Base-by-base conservation (phyloP, 495 filamentous ascomycete genomes). In the Aspergillus heteromorphus region DNA sequence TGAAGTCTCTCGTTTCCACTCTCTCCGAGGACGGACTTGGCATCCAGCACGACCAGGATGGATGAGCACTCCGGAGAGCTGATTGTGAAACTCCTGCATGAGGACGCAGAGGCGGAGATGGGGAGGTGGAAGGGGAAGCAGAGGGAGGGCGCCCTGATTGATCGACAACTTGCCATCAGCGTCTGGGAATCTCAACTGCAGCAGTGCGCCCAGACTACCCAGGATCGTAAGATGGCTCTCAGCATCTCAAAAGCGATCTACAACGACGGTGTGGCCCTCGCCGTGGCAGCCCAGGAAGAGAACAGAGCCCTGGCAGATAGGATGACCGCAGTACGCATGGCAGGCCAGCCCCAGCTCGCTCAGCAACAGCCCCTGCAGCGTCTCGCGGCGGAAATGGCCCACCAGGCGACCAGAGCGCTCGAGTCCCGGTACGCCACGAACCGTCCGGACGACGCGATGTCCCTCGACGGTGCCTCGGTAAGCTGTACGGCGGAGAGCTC, bases 151-250 rank as follows among this genome's bases (percentile, higher is more conserved):
- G 9, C 25, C 7, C 16, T 40, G 1, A 49, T 38, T 4, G 51
- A 58, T 25, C 36, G 40, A 6, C 50, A 58, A 13, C 11, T 53
- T 11, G 55, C 50, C 11, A 34, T 53, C 38, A 25, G 27, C n/a
- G 50, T 43, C 4, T 58, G 56, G 51, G 48, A 40, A 27, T 18
- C 23, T 18, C 25, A 58, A 19, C 45, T 58, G 21, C 36, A 40
- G 23, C 50, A 50, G 5, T 54, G 17, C 20, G 31, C 17, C 17
- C 36, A 19, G 1, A 30, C 1, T 2, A 18, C 40, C 20, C 19
- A 45, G 7, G 56, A 58, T 17, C 45, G 40, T 10, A 49, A 54
- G 34, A 45, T 58, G 51, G 51, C 51, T 0, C 45, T 27, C 6
- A 54, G 56, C 20, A 45, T 53, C 0, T 16, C 51, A 4, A 47